phyloP scores from a whole-genome alignment of 2,329 filamentous ascomycete species.

The Cryphonectria naterciae region DNA sequence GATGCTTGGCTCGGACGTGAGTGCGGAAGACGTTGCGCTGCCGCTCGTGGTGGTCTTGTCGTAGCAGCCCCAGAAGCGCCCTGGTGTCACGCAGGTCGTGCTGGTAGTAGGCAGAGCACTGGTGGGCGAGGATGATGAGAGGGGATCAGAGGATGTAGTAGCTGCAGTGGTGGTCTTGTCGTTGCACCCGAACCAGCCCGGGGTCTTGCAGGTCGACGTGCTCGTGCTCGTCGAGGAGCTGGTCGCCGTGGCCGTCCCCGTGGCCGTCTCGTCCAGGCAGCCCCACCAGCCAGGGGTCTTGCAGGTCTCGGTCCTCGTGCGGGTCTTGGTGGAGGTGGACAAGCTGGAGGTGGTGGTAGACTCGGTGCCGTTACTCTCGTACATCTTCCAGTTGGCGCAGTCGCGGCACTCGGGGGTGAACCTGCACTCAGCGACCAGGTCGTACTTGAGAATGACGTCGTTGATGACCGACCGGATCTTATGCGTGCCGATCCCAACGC shows the following conservation, averaged over 20 bases:
- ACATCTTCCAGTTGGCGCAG: conserved; percentile 93
- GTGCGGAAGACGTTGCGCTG: conserved; percentile 30
- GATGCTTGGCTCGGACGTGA: conserved; percentile 33
- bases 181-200: conserved; percentile 71
- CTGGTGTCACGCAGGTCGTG: conserved; percentile 55
- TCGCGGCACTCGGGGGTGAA: conserved; percentile 82
- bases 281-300: conserved; percentile 94
- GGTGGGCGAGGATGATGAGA: conserved; percentile 37
- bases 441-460: conserved; percentile 84
- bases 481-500: conserved; percentile 88
- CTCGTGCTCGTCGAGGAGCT: conserved; percentile 47
- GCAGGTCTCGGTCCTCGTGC: conserved; percentile 81
- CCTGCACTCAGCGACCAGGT: conserved; percentile 76
- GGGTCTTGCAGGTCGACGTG: conserved; percentile 59
- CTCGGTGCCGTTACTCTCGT: conserved; percentile 87
- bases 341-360: conserved; percentile 67
- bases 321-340: conserved; percentile 62
- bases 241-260: conserved; percentile 45
- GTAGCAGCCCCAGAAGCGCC: conserved; percentile 61
- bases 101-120: conserved; percentile 34
- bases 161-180: conserved; percentile 50
- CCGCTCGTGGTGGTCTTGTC: conserved; percentile 41
- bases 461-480: conserved; percentile 87
- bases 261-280: conserved; percentile 69
- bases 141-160: conserved; percentile 38